Conservation (phyloP, 495 filamentous ascomycete genomes). For the Neurospora sp. region DNA sequence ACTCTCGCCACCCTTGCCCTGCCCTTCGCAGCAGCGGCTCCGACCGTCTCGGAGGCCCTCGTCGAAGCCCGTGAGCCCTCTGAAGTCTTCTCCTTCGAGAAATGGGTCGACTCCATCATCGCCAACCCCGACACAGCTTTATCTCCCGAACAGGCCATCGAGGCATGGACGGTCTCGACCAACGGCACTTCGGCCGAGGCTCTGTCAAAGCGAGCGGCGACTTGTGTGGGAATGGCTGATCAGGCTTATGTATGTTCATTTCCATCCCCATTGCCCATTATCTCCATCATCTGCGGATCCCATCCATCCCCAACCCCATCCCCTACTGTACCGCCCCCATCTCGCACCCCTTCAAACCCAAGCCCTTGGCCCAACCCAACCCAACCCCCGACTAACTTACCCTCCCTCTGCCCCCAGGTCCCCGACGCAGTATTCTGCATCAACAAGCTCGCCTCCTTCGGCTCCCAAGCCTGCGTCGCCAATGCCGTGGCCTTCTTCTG, state of each 20-base stretch:
- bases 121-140: slow-evolving; percentile 1
- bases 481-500: not conserved
- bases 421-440: not conserved
- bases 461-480: not conserved
- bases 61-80: not conserved
- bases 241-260: not conserved
- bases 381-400: too few species aligned
- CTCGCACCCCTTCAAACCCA: too few species aligned
- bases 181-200: not conserved
- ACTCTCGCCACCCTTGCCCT: not conserved
- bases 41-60: not conserved
- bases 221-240: not conserved
- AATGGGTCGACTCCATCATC: slow-evolving; percentile 1
- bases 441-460: not conserved
- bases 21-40: not conserved
- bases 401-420: not conserved
- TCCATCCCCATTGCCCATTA: too few species aligned
- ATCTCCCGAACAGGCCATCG: not conserved
- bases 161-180: not conserved
- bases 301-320: too few species aligned
- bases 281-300: too few species aligned
- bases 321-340: too few species aligned
- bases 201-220: not conserved
- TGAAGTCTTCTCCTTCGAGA: slow-evolving; percentile 1
- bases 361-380: too few species aligned